Evolutionary conservation across 2,329 filamentous ascomycete species (phyloP), one percentile per base, ranked within the genome.

Genomic region (Penicillium digitatum): DNA sequence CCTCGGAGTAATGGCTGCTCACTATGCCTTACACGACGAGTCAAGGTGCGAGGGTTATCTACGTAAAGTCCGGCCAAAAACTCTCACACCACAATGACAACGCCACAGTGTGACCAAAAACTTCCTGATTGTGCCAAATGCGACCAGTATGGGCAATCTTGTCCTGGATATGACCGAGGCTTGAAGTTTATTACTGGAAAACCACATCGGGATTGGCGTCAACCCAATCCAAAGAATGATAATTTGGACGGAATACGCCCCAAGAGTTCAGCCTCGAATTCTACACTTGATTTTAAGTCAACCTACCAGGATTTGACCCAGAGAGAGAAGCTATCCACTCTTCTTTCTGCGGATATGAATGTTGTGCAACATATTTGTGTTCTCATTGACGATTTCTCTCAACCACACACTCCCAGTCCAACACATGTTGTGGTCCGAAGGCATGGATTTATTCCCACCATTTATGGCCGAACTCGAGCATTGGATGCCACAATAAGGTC

Each of bases 161-260:
- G 71, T 45, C 69, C 69, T 11, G 71, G 71, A 16, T 73, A 73
- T 55, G 63, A 65, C 12, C 64, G 62, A 20, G 61, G 62, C 16
- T 72, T 72, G 45, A 72, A 69, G 38, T 73, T 73, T 24, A 62
- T 73, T 18, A 47, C 65, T 16, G 69, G 62, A n/a, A 69, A 69
- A 40, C 67, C 65, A n/a, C 61, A 66, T 52, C 57, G 68, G 11
- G 58, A 59, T 22, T 60, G 52, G 14, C 58, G 44, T 9, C 58
- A 29, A 22, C 37, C 46, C 14, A 49, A 31, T 14, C 9, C 31
- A n/a, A 29, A 20, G 7, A 29, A n/a, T 12, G 16, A 35, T 16
- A 32, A 54, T n/a, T n/a, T n/a, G 39, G 40, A 37, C 9, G 34
- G 37, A 40, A 16, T 39, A 42, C 16, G 22, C 18, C 6, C 48